Base-by-base conservation (phyloP, 148 eudicot genomes). In the Nepenthes gracilis region DNA sequence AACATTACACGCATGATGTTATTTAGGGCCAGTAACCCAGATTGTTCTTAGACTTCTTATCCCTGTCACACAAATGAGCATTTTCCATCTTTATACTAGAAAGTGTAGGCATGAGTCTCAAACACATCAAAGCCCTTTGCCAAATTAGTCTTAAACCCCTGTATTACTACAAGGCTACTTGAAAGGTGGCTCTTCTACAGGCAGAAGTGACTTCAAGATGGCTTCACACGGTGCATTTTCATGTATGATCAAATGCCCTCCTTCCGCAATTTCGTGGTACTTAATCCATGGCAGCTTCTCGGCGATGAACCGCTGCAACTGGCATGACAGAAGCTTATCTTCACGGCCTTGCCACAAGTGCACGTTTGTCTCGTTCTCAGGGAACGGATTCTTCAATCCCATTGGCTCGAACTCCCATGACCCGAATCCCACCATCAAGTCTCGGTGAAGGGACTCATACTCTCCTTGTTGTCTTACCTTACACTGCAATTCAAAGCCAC, bases 351-450 rank as follows among this genome's bases (percentile, higher is more conserved):
- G 68, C 75, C 75, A 73, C 1, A 73, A 57, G 32, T 77, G 77
- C 50, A 74, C 81, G 2, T 36, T 43, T 2, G 57, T 54, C 2
- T 47, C 72, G 36, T 54, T 62, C 15, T 65, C 58, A 1, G 68
- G 71, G 37, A 61, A 77, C n/a, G 80, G 74, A 68, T 68, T 65
- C 9, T 45, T 47, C 47, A 73, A 43, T 12, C 70, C 64, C 69
- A 74, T 70, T 6, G 81, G 81, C 60, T 77, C 68, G 35, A 77
- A 73, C 32, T 74, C 78, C 81, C 78, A 78, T 34, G 45, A 38
- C 33, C 81, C 75, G 40, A 14, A 70, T 9, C 64, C 38, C 3
- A 74, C 33, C 55, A 35, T 67, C 43, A 47, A 36, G 47, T 78
- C 78, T 52, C 78, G 34, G 66, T 70, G 56, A 2, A 64, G 6